Evolutionary conservation across 2,329 filamentous ascomycete genomes (phyloP).

Genomic region (Tolypocladium tundrense): DNA sequence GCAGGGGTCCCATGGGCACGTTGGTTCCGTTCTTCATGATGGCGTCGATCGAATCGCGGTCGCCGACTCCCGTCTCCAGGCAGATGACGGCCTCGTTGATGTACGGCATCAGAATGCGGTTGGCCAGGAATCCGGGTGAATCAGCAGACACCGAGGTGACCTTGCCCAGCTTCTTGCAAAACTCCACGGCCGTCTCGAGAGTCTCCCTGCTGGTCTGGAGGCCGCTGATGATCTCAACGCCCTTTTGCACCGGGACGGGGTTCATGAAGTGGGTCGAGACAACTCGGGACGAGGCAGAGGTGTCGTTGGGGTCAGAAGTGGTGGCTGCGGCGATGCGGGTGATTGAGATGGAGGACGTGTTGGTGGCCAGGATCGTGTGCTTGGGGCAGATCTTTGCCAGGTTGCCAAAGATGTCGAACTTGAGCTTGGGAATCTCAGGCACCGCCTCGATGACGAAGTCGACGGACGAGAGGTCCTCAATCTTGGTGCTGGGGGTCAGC

Average conservation of each 20-base stretch:
- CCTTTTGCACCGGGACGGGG: slow-evolving; percentile 91
- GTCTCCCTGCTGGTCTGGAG: slow-evolving; percentile 82
- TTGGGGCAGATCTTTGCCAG: slow-evolving; percentile 72
- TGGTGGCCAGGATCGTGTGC: slow-evolving; percentile 88
- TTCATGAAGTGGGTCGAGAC: slow-evolving; percentile 99
- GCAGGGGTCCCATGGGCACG: slow-evolving; percentile 93
- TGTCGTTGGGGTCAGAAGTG: slow-evolving; percentile 65
- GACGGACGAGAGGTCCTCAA: slow-evolving; percentile 69
- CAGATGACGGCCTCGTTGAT: slow-evolving; percentile 98
- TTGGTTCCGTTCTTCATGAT: slow-evolving; percentile 99
- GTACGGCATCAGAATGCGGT: slow-evolving; percentile 96
- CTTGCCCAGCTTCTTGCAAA: slow-evolving; percentile 91
- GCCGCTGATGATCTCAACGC: slow-evolving; percentile 93
- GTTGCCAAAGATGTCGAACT: slow-evolving; percentile 75
- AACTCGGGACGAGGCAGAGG: slow-evolving; percentile 74
- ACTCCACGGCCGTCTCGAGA: slow-evolving; percentile 69
- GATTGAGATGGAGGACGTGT: slow-evolving; percentile 97
- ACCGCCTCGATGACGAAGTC: slow-evolving; percentile 98
- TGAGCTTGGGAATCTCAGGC: slow-evolving; percentile 81
- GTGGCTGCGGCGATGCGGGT: slow-evolving; percentile 90
- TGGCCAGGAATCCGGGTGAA: slow-evolving; percentile 87
- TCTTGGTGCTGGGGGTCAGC: slow-evolving; percentile 58
- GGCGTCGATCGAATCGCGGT: slow-evolving; percentile 82
- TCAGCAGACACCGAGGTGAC: slow-evolving; percentile 80
- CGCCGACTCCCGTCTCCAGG: slow-evolving; percentile 83